Evolutionary conservation across 1,284 basidiomycete genomes (phyloP).

Genomic region (Rhodofomes roseus): DNA sequence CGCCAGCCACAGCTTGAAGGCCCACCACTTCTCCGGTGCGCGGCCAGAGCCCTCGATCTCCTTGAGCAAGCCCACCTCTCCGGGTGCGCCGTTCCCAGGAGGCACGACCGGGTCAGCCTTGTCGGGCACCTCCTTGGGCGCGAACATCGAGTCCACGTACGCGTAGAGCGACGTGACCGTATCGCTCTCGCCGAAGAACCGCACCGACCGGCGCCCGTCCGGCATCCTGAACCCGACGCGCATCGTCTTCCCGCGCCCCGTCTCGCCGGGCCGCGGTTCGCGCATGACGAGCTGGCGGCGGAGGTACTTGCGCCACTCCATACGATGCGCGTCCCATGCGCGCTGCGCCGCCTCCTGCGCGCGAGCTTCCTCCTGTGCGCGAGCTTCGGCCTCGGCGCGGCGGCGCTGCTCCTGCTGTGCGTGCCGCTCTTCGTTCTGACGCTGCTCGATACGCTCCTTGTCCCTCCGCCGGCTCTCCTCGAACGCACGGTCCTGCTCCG

Average conservation of each 20-base stretch:
- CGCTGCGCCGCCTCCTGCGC: conserved; percentile 29
- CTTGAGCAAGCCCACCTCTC: conserved; percentile 39
- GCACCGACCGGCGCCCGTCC: conserved; percentile 56
- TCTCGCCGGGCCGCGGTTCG: conserved; percentile 31
- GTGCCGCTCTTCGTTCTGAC: conserved; percentile 42
- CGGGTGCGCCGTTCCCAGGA: conserved; percentile 28
- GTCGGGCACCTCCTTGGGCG: conserved; percentile 33
- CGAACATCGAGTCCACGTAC: conserved; percentile 57
- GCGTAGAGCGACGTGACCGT: conserved; percentile 65
- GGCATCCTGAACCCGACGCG: conserved; percentile 70
- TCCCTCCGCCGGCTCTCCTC: conserved; percentile 65
- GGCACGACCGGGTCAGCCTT: conserved; percentile 41
- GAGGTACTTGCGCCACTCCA: conserved; percentile 52
- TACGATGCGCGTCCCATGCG: conserved; percentile 30
- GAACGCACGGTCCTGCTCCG: conserved; percentile 83
- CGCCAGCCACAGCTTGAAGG: conserved; percentile 64
- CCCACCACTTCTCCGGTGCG: conserved; percentile 55
- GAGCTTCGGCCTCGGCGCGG: conserved; percentile 28
- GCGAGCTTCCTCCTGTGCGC: conserved; percentile 27
- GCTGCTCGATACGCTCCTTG: conserved; percentile 57
- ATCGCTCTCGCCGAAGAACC: conserved; percentile 49
- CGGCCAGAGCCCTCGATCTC: conserved; percentile 32
- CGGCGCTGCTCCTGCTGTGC: conserved; percentile 28
- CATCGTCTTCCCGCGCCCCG: conserved; percentile 33
- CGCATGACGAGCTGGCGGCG: conserved; percentile 35